Conservation (phyloP, 2,329 filamentous ascomycete genomes). For the Penicillium crustosum region DNA sequence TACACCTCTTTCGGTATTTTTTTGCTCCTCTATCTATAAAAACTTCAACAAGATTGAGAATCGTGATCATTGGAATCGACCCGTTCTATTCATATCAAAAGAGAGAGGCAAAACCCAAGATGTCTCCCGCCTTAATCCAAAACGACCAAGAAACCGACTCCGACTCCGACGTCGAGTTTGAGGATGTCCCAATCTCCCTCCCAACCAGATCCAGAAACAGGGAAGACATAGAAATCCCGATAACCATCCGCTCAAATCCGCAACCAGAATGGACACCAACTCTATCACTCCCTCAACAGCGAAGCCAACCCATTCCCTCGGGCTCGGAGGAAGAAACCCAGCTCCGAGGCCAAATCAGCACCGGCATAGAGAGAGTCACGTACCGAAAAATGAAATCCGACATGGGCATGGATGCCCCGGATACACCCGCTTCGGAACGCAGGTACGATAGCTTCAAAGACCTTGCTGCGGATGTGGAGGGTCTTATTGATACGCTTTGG, state of each 20-base stretch:
- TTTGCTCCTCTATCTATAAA: not conserved
- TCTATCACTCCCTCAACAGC: constrained; percentile 50
- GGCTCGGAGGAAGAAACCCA: constrained; percentile 59
- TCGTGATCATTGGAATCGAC: too few relatives aligned
- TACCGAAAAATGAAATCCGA: constrained; percentile 42
- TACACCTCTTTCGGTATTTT: too few relatives aligned
- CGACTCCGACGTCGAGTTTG: constrained; percentile 22
- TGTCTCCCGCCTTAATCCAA: not conserved
- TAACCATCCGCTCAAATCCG: not conserved
- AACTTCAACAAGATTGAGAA: rapidly evolving
- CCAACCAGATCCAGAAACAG: not conserved
- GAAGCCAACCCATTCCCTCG: constrained; percentile 53
- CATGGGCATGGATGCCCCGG: constrained; percentile 30
- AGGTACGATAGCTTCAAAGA: constrained; percentile 66
- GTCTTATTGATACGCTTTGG: constrained; percentile 79
- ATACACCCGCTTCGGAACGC: constrained; percentile 36
- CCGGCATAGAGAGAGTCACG: constrained; percentile 19
- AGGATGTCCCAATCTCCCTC: constrained; percentile 18
- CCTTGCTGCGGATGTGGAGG: constrained; percentile 71
- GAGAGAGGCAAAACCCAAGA: not conserved
- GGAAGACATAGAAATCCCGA: not conserved
- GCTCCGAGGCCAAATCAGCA: constrained; percentile 18
- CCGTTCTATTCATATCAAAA: not conserved
- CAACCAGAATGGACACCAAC: constrained; percentile 25
- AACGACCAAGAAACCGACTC: constrained; percentile 16